phyloP scores from a whole-genome alignment of 495 filamentous ascomycete genomes.

The Penicillium bialowiezense region DNA sequence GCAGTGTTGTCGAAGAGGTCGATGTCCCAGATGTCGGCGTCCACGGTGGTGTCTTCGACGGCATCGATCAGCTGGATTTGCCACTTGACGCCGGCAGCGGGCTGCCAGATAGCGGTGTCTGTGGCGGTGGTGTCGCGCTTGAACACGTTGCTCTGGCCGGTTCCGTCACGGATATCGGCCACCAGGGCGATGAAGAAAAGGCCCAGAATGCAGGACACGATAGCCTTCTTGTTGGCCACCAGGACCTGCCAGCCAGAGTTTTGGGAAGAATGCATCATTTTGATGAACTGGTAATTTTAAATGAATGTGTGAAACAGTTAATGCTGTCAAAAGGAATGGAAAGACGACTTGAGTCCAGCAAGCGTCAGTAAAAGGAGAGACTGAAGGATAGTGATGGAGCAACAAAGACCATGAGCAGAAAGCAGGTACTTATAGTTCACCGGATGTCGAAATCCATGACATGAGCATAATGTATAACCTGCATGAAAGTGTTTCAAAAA shows the following conservation, averaged over 20 bases:
- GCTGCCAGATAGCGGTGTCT: slow-evolving; percentile 7
- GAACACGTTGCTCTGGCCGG: neutral
- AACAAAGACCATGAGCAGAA: neutral
- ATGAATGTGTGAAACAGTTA: neutral
- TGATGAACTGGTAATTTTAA: neutral
- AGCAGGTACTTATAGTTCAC: neutral
- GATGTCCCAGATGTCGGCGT: slow-evolving; percentile 12
- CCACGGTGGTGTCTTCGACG: slow-evolving; percentile 4
- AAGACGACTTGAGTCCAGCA: slow-evolving; percentile 11
- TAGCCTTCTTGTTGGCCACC: neutral
- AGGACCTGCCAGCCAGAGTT: neutral
- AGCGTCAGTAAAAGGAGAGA: slow-evolving; percentile 6
- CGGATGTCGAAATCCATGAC: neutral
- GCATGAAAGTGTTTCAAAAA: neutral
- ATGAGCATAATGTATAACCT: neutral
- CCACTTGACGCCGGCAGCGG: slow-evolving; percentile 10
- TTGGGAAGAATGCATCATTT: slow-evolving; percentile 1
- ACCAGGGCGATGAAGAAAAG: slow-evolving; percentile 7
- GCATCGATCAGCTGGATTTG: slow-evolving; percentile 10
- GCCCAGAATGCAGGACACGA: neutral
- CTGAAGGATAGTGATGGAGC: slow-evolving; percentile 1
- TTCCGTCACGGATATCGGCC: slow-evolving; percentile 1
- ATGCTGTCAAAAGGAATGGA: slow-evolving; percentile 1
- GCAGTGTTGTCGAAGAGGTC: slow-evolving; percentile 13
- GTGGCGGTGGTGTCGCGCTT: slow-evolving; percentile 2